A percentile compares a stretch with the other conserved stretches of the same genome.
phyloP scores from a whole-genome alignment of 768 basidiomycete species.

The Mrakia frigida region DNA sequence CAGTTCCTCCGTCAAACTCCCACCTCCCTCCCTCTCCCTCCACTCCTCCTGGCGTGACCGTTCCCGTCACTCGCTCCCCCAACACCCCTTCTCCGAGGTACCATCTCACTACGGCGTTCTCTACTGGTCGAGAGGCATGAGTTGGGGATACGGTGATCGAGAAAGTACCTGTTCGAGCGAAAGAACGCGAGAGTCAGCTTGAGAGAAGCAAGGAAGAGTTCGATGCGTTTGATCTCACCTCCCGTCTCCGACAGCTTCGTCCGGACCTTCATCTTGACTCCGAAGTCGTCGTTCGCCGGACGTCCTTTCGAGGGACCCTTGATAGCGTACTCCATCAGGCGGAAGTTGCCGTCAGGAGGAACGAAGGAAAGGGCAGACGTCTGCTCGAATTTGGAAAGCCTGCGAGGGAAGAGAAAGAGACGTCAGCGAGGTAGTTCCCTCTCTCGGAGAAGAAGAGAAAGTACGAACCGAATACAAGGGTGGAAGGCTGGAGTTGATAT shows the following conservation, averaged over 20 bases:
- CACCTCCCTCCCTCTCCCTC: conserved; percentile 58
- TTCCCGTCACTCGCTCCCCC: conserved; percentile 65
- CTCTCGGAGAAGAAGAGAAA: neutral
- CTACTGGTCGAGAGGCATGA: conserved; percentile 53
- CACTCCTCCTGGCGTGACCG: conserved; percentile 41
- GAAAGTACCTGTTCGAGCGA: conserved; percentile 40
- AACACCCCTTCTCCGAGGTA: conserved; percentile 69
- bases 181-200: neutral
- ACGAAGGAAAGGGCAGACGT: conserved; percentile 80
- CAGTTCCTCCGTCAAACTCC: conserved; percentile 67
- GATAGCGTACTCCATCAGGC: conserved; percentile 76
- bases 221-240: conserved; percentile 49
- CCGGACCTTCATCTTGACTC: conserved; percentile 38
- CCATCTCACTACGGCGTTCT: conserved; percentile 65
- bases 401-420: conserved; percentile 2
- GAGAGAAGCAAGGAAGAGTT: conserved; percentile 58
- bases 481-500: conserved; percentile 81
- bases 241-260: conserved; percentile 48
- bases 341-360: conserved; percentile 86
- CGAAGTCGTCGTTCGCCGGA: conserved; percentile 45
- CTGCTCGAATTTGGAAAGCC: conserved; percentile 67
- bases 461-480: conserved; percentile 72
- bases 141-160: conserved; percentile 40
- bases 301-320: conserved; percentile 46
- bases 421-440: neutral